Evolutionary conservation across 2,329 filamentous ascomycete genomes (phyloP), one percentile per base, ranked within the genome.

Genomic region (Aspergillus eucalypticola): DNA sequence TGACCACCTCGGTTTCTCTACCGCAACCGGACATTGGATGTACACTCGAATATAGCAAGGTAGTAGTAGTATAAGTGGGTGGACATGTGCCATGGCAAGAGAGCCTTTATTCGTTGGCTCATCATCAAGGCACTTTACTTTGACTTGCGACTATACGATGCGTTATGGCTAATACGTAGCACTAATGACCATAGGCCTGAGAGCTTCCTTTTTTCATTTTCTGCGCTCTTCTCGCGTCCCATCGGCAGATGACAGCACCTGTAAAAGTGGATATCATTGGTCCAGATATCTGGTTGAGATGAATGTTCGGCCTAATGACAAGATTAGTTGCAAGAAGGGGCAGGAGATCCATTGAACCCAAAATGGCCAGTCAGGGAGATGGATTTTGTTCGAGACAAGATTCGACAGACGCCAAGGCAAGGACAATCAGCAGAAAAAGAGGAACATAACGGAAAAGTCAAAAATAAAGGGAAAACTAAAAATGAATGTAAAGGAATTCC

Each of bases 371-470:
- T 21, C 10, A 44, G 41, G 17, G 21, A 21, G 41, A 21, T 21
- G 19, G 19, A 23, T 17, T 50, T 5, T 29, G 46, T n/a, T 27
- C 46, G n/a, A 17, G 46, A 27, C 27, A 32, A 50, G 17, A 32
- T 27, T 35, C 46, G 46, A 50, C 46, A 27, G 25, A 25, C n/a
- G 46, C 46, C 46, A 27, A 27, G 46, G n/a, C 46, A 50, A 29
- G 17, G 8, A 17, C 8, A 41, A 35, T 19, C 27, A n/a, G 49
- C 39, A 52, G 27, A 38, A 27, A 52, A 27, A 27, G n/a, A 27
- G 7, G 25, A 52, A 60, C 11, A 51, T 17, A 41, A 53, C 49
- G 51, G 19, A 55, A 50, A 50, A 56, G 44, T 17, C 52, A 56
- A 52, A 39, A 21, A 10, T 19, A 21, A 39, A 57, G 21, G 29